Evolutionary conservation across 179 eudicot species (phyloP).

Genomic region (Sideroxylon spinosum): DNA sequence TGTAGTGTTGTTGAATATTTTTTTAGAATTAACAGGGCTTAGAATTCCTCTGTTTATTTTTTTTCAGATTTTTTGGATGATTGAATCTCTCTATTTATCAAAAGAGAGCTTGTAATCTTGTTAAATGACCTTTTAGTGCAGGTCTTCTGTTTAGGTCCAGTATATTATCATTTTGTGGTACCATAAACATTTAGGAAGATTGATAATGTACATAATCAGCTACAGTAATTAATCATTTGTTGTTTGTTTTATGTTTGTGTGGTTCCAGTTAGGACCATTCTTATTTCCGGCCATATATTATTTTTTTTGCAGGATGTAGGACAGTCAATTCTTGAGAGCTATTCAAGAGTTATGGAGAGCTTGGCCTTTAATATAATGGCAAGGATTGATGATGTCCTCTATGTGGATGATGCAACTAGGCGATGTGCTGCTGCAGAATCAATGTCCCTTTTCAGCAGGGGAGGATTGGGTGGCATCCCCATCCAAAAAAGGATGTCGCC

Average conservation of each 20-base stretch:
- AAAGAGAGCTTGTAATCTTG: too few relatives aligned
- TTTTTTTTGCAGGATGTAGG: conserved; percentile 58
- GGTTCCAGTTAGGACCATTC: neutral
- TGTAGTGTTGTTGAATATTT: neutral
- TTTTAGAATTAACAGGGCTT: neutral
- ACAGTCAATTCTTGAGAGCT: conserved; percentile 73
- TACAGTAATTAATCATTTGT: neutral
- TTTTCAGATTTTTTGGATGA: too few relatives aligned
- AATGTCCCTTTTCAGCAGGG: conserved; percentile 50
- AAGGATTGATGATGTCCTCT: conserved; percentile 59
- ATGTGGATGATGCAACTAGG: conserved; percentile 61
- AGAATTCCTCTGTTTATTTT: too few relatives aligned
- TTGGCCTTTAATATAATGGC: conserved; percentile 73
- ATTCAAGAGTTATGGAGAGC: conserved; percentile 72
- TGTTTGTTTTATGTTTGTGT: neutral
- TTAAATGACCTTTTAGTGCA: too few relatives aligned
- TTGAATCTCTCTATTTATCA: too few relatives aligned
- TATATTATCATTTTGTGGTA: too few relatives aligned
- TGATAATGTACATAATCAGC: too few relatives aligned
- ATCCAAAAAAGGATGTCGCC: conserved; percentile 81
- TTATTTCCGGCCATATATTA: conserved; percentile 18
- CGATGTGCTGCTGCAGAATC: conserved; percentile 57
- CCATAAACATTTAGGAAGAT: too few relatives aligned
- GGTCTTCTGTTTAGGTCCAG: too few relatives aligned
- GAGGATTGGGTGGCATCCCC: conserved; percentile 67